Evolutionary conservation across 1,284 basidiomycete species (phyloP).

Genomic region (Heliocybe sulcata): DNA sequence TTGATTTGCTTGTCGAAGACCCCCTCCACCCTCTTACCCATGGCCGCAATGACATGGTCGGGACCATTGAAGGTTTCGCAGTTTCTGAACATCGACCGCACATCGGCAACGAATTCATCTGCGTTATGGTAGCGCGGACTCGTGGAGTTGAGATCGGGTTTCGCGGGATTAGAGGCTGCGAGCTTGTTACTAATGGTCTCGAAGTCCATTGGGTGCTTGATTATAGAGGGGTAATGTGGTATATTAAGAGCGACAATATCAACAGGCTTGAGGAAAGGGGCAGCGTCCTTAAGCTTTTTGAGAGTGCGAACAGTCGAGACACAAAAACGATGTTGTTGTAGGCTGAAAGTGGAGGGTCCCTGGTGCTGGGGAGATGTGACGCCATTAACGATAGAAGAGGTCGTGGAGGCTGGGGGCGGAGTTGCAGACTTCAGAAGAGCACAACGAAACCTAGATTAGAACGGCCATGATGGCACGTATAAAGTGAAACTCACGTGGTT

Average conservation of each 20-base stretch:
- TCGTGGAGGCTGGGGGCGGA: conserved; percentile 40
- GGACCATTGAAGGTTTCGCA: conserved; percentile 90
- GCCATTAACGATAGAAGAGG: conserved; percentile 7
- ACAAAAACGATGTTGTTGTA: conserved; percentile 78
- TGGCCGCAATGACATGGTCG: conserved; percentile 74
- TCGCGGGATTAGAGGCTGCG: conserved; percentile 66
- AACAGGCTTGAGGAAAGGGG: conserved; percentile 83
- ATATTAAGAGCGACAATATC: conserved; percentile 87
- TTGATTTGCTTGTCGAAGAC: conserved; percentile 87
- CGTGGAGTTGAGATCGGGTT: conserved; percentile 58
- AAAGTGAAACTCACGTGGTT: conserved; percentile 53
- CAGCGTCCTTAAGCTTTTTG: conserved; percentile 83
- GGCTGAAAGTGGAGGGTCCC: conserved; percentile 39
- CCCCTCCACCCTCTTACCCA: conserved; percentile 79
- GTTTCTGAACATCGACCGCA: conserved; percentile 86
- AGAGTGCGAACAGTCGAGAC: conserved; percentile 74
- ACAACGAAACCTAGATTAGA: conserved; percentile 36
- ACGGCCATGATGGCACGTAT: conserved; percentile 44
- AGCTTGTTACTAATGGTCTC: conserved; percentile 92
- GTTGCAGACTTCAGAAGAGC: conserved; percentile 56
- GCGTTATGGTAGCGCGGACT: conserved; percentile 71
- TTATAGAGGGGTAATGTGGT: conserved; percentile 85
- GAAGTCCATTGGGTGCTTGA: conserved; percentile 94
- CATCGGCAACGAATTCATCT: conserved; percentile 78
- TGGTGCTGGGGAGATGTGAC: conserved; percentile 10